Conservation (phyloP, 2,329 filamentous ascomycete genomes). For the Penicillium thymicola region DNA sequence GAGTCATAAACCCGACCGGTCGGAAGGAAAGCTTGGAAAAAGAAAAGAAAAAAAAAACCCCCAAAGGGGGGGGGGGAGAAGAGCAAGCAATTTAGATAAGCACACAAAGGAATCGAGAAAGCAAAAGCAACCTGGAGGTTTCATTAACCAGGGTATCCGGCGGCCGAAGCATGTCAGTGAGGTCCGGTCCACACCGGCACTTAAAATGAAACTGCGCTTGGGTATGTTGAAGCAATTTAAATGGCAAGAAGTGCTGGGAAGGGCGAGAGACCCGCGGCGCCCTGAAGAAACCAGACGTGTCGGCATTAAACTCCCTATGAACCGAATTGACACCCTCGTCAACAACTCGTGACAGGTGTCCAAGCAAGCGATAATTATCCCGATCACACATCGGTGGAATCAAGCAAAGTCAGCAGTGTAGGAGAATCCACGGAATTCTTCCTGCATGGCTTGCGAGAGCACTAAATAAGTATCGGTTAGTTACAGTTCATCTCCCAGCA, state of each 20-base stretch:
- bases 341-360: constrained; percentile 9
- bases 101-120: constrained; percentile 13
- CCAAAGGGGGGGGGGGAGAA: constrained; percentile 6
- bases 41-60: constrained; percentile 1
- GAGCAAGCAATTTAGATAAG: constrained; percentile 25
- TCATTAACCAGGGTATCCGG: constrained; percentile 23
- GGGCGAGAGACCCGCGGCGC: constrained; percentile 17
- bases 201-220: constrained; percentile 22
- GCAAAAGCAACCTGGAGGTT: constrained; percentile 14
- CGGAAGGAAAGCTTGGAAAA: constrained; percentile 6
- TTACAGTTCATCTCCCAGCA: constrained; percentile 4
- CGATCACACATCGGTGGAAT: constrained; percentile 21
- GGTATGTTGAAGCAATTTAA: constrained; percentile 25
- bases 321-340: constrained; percentile 5
- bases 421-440: constrained; percentile 98
- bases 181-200: constrained; percentile 18
- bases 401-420: constrained; percentile 89
- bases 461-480: constrained; percentile 53
- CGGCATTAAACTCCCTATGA: constrained; percentile 8
- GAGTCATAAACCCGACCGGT: constrained; percentile 15
- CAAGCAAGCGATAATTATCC: constrained; percentile 12
- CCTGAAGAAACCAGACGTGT: constrained; percentile 7
- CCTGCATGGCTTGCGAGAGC: constrained; percentile 96
- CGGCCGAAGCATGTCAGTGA: constrained; percentile 16
- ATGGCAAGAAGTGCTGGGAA: constrained; percentile 18